Evolutionary conservation across 2,329 filamentous ascomycete species (phyloP).

Genomic region (Hypoxylon sp.): DNA sequence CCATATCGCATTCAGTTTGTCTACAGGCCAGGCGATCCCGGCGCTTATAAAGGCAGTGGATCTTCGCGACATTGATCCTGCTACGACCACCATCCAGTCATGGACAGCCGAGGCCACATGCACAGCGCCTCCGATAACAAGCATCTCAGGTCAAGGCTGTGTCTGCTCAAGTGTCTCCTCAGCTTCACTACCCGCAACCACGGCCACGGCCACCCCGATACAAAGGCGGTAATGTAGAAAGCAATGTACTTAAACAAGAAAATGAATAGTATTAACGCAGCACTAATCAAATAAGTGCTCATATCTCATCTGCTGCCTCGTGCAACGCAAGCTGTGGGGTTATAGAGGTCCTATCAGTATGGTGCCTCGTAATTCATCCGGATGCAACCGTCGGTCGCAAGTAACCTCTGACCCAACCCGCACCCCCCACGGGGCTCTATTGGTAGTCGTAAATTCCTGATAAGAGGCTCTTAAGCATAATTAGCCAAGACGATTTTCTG

Average conservation of each 20-base stretch:
- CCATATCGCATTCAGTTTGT: constrained; percentile 72
- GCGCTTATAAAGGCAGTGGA: constrained; percentile 74
- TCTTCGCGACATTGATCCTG: constrained; percentile 46
- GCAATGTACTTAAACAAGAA: not conserved
- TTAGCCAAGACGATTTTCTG: constrained; percentile 31
- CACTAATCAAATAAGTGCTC: constrained; percentile 14
- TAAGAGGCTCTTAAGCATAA: constrained; percentile 26
- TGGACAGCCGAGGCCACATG: constrained; percentile 62
- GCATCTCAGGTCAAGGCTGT: constrained; percentile 59
- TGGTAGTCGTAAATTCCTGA: constrained; percentile 3
- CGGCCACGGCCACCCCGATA: constrained; percentile 27
- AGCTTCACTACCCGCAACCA: constrained; percentile 30
- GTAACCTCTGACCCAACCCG: constrained; percentile 13
- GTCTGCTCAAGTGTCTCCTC: constrained; percentile 55
- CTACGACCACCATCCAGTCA: constrained; percentile 54
- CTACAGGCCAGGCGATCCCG: constrained; percentile 78
- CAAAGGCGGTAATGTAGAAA: not conserved
- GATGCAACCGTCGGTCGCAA: constrained; percentile 32
- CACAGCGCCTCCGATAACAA: constrained; percentile 61
- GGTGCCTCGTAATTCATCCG: constrained; percentile 23
- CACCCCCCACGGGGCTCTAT: constrained; percentile 13
- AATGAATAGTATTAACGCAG: constrained; percentile 13
- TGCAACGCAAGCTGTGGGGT: not conserved
- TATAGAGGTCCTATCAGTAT: constrained; percentile 19
- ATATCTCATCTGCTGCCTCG: not conserved